Percentiles rank a stretch among this genome's conserved stretches.
Evolutionary conservation across 768 basidiomycete species (phyloP).

Genomic region (Scleroderma bovista): DNA sequence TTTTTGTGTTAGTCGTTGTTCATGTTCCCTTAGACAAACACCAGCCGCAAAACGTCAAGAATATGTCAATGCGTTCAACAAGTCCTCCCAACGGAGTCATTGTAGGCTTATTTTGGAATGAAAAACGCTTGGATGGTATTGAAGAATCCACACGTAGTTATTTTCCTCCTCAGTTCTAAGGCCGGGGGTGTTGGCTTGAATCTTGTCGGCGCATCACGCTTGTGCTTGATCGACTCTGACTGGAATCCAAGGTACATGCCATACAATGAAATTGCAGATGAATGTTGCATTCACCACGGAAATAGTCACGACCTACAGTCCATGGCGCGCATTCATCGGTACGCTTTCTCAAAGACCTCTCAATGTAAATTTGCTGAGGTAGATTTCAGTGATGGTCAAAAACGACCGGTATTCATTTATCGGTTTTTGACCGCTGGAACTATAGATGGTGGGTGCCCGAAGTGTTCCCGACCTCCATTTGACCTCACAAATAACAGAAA

Average conservation of each 20-base stretch:
- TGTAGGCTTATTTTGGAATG: slow-evolving; percentile 41
- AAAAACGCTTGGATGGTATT: not conserved
- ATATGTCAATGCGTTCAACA: slow-evolving; percentile 87
- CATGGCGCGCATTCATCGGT: slow-evolving; percentile 97
- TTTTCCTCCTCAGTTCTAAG: slow-evolving; percentile 92
- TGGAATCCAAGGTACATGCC: slow-evolving; percentile 80
- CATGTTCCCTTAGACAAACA: slow-evolving; percentile 50
- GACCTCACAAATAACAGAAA: slow-evolving; percentile 44
- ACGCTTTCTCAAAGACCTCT: slow-evolving; percentile 10
- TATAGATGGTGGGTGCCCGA: slow-evolving; percentile 65
- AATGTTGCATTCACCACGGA: not conserved
- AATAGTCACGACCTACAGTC: slow-evolving; percentile 86
- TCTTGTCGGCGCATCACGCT: slow-evolving; percentile 82
- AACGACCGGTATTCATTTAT: slow-evolving; percentile 85
- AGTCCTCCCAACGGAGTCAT: slow-evolving; percentile 58
- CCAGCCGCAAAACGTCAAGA: slow-evolving; percentile 75
- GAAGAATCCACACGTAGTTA: slow-evolving; percentile 42
- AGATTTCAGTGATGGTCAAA: slow-evolving; percentile 80
- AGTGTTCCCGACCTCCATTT: not conserved
- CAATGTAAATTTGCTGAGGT: slow-evolving; percentile 6
- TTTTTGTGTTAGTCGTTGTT: not conserved
- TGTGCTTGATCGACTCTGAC: slow-evolving; percentile 85
- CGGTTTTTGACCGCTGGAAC: slow-evolving; percentile 81
- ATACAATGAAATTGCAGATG: not conserved
- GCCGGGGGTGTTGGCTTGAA: slow-evolving; percentile 95